Conservation (phyloP, 257 asterid species). For the Lithospermum erythrorhizon region DNA sequence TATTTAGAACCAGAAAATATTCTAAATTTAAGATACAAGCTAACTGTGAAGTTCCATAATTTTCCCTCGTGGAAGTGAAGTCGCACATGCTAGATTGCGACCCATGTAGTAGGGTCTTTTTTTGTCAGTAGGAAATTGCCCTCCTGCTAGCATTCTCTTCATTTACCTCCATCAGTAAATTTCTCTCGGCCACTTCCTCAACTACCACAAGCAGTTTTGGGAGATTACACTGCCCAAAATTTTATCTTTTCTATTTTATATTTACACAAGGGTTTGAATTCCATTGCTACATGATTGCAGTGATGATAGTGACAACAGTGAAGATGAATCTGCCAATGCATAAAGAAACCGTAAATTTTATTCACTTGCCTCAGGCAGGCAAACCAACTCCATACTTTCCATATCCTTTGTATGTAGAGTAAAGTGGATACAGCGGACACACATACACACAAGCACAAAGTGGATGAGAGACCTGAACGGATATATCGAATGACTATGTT, state of each 20-base stretch:
- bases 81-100: too few species aligned
- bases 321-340: background rate
- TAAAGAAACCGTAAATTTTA: background rate
- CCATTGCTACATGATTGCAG: background rate
- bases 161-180: too few species aligned
- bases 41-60: background rate
- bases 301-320: background rate
- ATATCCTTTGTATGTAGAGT: slow-evolving; percentile 11
- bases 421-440: background rate
- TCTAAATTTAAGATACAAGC: background rate
- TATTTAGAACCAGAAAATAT: too few species aligned
- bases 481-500: background rate
- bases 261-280: slow-evolving; percentile 11
- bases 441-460: background rate
- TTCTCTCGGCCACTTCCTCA: too few species aligned
- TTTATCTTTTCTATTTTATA: background rate
- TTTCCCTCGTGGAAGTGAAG: too few species aligned
- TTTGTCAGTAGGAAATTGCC: too few species aligned
- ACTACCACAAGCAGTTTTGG: background rate
- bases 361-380: background rate
- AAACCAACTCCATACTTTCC: background rate
- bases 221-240: background rate
- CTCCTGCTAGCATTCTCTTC: too few species aligned
- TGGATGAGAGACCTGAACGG: background rate
- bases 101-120: too few species aligned